Evolutionary conservation across 1,284 basidiomycete genomes (phyloP).

Genomic region (Papiliotrema flavescens): DNA sequence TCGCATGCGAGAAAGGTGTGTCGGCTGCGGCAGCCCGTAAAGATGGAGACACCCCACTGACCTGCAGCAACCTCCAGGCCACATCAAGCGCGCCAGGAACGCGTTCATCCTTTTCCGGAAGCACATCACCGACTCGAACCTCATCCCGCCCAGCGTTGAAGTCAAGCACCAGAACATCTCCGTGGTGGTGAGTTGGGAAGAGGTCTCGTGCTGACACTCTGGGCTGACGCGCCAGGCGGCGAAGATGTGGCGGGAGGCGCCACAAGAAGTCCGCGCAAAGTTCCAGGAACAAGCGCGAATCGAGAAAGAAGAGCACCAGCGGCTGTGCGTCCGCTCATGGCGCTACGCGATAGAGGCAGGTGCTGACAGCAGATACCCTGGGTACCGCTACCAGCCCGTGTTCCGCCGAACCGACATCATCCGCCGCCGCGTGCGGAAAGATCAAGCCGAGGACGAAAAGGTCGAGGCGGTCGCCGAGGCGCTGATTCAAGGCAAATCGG

Average conservation of each 20-base stretch:
- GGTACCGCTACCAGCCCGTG: constrained; percentile 47
- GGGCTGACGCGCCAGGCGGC: constrained; percentile 25
- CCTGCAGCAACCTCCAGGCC: constrained; percentile 35
- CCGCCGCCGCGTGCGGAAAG: constrained; percentile 42
- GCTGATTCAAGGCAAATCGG: constrained; percentile 42
- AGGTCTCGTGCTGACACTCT: neutral
- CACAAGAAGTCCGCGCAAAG: constrained; percentile 35
- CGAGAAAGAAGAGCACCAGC: constrained; percentile 46
- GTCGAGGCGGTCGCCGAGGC: constrained; percentile 43
- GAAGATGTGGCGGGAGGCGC: constrained; percentile 47
- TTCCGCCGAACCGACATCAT: constrained; percentile 44
- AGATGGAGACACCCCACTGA: neutral
- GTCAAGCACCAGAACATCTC: constrained; percentile 48
- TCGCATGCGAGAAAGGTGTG: constrained; percentile 37
- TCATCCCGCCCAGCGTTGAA: constrained; percentile 44
- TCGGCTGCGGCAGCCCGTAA: neutral
- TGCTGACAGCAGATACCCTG: constrained; percentile 27
- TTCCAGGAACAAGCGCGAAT: constrained; percentile 40
- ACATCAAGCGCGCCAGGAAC: constrained; percentile 40
- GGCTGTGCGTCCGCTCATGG: constrained; percentile 13
- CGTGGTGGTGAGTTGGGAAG: constrained; percentile 32
- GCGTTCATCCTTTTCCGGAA: constrained; percentile 47
- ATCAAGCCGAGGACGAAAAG: constrained; percentile 44
- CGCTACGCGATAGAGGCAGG: neutral
- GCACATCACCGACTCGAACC: constrained; percentile 44